Evolutionary conservation across 441 rosid genomes (phyloP).

Genomic region (Rhodomyrtus psidioides): DNA sequence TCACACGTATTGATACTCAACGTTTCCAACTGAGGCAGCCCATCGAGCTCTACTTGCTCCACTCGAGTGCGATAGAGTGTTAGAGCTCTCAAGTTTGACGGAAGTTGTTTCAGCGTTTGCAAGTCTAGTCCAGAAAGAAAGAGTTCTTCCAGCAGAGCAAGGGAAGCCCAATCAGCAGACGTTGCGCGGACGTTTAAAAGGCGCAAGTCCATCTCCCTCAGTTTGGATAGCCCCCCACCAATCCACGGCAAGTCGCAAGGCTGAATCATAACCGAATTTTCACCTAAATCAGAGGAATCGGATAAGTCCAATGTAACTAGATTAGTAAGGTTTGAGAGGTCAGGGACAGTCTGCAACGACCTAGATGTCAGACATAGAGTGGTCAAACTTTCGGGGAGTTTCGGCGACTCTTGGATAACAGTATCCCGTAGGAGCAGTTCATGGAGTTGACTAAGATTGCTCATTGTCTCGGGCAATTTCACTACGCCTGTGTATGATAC

Average conservation of each 20-base stretch:
- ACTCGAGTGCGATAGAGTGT: background rate
- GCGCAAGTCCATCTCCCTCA: background rate
- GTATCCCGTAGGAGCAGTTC: too few species aligned
- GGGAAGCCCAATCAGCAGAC: background rate
- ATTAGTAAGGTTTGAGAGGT: background rate
- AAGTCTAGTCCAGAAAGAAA: too few species aligned
- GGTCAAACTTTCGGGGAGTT: background rate
- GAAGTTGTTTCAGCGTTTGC: too few species aligned
- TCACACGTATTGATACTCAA: background rate
- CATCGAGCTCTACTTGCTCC: background rate
- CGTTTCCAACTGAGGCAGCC: background rate
- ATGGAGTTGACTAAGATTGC: too few species aligned
- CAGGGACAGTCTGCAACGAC: background rate
- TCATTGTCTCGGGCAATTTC: too few species aligned
- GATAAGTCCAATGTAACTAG: background rate
- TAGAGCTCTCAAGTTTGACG: background rate
- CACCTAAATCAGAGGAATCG: background rate
- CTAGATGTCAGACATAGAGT: background rate
- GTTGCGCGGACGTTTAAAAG: background rate
- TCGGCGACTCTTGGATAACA: too few species aligned
- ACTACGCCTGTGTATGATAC: too few species aligned
- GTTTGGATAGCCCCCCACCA: background rate
- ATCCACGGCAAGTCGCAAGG: background rate
- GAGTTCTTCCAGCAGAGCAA: background rate
- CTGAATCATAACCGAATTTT: fast-evolving